A percentile compares a stretch with the other conserved stretches of the same genome.
phyloP scores from a whole-genome alignment of 2,329 filamentous ascomycete genomes.

The Fusarium penzigii region DNA sequence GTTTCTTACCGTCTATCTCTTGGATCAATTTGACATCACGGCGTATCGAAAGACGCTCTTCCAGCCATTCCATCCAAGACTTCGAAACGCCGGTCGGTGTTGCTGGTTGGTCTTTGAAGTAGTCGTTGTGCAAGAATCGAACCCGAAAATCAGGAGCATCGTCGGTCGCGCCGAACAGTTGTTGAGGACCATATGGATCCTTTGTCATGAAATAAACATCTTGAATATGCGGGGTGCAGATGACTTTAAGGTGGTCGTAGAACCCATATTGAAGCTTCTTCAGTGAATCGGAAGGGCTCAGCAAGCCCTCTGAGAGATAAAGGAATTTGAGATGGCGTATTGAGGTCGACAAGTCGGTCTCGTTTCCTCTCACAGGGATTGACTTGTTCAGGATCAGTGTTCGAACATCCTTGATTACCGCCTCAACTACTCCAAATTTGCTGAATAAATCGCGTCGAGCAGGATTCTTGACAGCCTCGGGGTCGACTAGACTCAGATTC shows the following conservation, averaged over 20 bases:
- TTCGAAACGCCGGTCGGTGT: slow-evolving; percentile 3
- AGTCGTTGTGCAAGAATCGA: slow-evolving; percentile 8
- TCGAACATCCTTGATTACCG: slow-evolving; percentile 7
- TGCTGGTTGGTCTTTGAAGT: slow-evolving; percentile 6
- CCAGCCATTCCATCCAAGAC: slow-evolving; percentile 20
- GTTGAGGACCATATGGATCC: slow-evolving; percentile 10
- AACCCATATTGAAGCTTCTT: not conserved
- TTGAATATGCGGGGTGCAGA: not conserved
- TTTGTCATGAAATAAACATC: slow-evolving; percentile 16
- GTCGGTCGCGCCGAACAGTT: slow-evolving; percentile 3
- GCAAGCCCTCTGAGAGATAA: slow-evolving; percentile 15
- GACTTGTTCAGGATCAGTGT: slow-evolving; percentile 6
- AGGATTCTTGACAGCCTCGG: slow-evolving; percentile 8
- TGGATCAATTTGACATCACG: slow-evolving; percentile 3
- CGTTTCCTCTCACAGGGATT: not conserved
- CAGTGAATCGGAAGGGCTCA: not conserved
- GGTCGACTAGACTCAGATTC: slow-evolving; percentile 8
- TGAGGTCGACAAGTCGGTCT: slow-evolving; percentile 1
- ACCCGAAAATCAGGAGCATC: not conserved
- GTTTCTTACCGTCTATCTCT: not conserved
- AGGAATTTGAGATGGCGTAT: slow-evolving; percentile 15
- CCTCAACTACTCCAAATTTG: slow-evolving; percentile 15
- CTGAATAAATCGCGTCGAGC: slow-evolving; percentile 14
- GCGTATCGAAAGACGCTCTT: slow-evolving; percentile 3
- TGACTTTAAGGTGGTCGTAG: slow-evolving; percentile 5